Base-by-base conservation (phyloP, 83 land plant genomes). In the Thuja plicata region DNA sequence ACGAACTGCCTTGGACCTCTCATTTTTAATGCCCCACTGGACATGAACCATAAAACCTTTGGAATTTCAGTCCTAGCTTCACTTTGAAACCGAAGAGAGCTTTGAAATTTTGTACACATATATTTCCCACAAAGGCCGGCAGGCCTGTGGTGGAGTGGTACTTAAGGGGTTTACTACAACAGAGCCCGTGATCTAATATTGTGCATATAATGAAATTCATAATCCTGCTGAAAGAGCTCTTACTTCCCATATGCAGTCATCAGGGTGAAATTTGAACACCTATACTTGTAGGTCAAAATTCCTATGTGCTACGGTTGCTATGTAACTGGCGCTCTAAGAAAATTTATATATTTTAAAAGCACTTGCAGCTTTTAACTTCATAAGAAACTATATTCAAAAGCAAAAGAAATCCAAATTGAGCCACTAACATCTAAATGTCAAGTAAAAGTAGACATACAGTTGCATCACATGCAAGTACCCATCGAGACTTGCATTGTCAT, bases 401-500 rank as follows among this genome's bases (percentile, higher is more conserved):
- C 70, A 62, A 21, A 66, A 24, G 0, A 66, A 66, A 66, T 24
- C n/a, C 71, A 66, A 66, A 7, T 3, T 6, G 1, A 62, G 24
- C 7, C 8, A 50, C 54, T 12, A 3, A 50, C 21, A 62, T 62
- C n/a, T 62, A 62, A 8, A 21, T 62, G 70, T 52, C 11, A 89
- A 76, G 50, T 45, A 32, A 35, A 38, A 43, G 16, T 84, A 41
- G 17, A 86, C 95, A 85, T 95, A 95, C 96, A 95, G 35, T 76
- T 91, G 89, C 2, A 27, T 37, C n/a, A 95, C 92, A 87, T 94
- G 95, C 35, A 91, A 87, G 76, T 94, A 88, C 5, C 92, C 94
- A 91, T 92, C 95, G 40, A 27, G 85, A 16, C 38, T 6, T n/a
- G 90, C 6, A n/a, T 46, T 48, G 52, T 82, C n/a, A 38, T 24